Conservation (phyloP, 2,329 filamentous ascomycete species). For the Fusarium sp. region DNA sequence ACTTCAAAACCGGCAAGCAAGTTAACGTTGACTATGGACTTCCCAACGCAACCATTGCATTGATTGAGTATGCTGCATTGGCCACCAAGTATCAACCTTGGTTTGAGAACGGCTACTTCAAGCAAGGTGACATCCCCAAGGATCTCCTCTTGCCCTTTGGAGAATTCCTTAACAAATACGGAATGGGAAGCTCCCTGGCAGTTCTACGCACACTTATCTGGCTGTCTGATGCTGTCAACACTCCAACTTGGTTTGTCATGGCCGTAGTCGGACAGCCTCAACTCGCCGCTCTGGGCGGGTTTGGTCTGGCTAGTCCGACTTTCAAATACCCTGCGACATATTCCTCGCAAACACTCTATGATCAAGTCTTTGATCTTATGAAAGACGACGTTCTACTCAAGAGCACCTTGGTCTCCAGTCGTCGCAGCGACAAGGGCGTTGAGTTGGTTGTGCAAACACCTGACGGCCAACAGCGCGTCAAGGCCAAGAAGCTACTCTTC, state of each 20-base stretch:
- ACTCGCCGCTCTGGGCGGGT: slow-evolving; percentile 4
- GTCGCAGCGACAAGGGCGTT: background rate
- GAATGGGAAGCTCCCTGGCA: background rate
- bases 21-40: slow-evolving; percentile 21
- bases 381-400: slow-evolving; percentile 22
- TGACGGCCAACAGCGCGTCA: slow-evolving; percentile 16
- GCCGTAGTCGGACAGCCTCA: slow-evolving; percentile 31
- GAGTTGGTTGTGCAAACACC: slow-evolving; percentile 26
- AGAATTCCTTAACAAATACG: slow-evolving; percentile 20
- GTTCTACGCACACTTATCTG: slow-evolving; percentile 22
- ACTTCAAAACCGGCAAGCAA: slow-evolving; percentile 23
- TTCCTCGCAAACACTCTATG: slow-evolving; percentile 25
- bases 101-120: slow-evolving; percentile 36
- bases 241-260: slow-evolving; percentile 30
- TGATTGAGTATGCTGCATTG: slow-evolving; percentile 9
- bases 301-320: slow-evolving; percentile 9
- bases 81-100: slow-evolving; percentile 27
- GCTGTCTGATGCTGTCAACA: slow-evolving; percentile 14
- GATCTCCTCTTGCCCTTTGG: slow-evolving; percentile 32
- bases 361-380: slow-evolving; percentile 14
- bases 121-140: slow-evolving; percentile 1
- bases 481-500: slow-evolving; percentile 47
- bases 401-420: slow-evolving; percentile 23
- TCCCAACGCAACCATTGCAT: background rate
- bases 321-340: slow-evolving; percentile 26